phyloP scores from a whole-genome alignment of 2,329 filamentous ascomycete genomes.

The Talaromyces sp. region DNA sequence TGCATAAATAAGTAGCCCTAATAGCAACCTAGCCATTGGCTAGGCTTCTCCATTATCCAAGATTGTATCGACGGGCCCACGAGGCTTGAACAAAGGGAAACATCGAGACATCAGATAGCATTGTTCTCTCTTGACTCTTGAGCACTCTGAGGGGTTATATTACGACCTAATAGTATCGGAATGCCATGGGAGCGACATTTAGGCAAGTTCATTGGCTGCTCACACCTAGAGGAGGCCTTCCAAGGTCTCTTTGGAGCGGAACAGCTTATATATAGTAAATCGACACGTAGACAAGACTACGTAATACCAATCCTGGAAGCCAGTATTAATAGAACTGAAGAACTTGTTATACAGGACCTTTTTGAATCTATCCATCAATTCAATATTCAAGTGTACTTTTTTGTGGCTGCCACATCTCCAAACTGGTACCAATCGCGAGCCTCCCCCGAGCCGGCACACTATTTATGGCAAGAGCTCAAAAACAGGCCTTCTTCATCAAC shows the following conservation, averaged over 20 bases:
- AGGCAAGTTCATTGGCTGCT: background rate
- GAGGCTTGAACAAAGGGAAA: background rate
- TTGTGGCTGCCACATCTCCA: background rate
- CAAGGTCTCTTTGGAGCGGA: background rate
- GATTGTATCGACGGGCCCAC: background rate
- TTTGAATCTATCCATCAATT: background rate
- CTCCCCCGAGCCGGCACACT: background rate
- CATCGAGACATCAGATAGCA: too few species aligned
- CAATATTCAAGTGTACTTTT: background rate
- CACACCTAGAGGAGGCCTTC: too few species aligned
- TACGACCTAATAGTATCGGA: background rate
- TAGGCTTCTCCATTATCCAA: background rate
- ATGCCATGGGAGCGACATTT: background rate
- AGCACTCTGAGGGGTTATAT: background rate
- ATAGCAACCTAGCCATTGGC: background rate
- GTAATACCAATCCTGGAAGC: background rate
- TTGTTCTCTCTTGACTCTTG: background rate
- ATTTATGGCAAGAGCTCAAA: background rate
- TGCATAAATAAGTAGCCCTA: too few species aligned
- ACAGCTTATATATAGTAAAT: slow-evolving; percentile 1
- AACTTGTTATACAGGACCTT: background rate
- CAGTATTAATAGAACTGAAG: background rate
- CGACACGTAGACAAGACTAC: background rate
- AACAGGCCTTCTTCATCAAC: background rate
- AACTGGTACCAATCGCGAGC: background rate